A percentile compares a stretch with the other conserved stretches of the same genome.
Evolutionary conservation across 805 yeast genomes (phyloP).

Genomic region (Wickerhamomyces bovis): DNA sequence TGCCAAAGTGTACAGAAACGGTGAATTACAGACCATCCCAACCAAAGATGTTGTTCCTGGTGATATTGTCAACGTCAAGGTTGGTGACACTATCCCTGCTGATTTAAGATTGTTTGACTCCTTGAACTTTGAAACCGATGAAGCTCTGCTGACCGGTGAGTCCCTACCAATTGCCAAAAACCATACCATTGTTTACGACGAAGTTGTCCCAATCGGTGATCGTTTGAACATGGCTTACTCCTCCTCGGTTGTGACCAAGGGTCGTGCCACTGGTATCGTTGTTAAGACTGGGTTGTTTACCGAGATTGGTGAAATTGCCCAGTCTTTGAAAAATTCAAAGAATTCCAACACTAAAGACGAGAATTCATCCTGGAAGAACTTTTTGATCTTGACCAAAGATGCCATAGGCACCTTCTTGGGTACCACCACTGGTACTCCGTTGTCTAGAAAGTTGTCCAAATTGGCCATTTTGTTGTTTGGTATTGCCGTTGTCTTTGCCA

Average conservation of each 20-base stretch:
- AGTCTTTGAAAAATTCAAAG: conserved; percentile 41
- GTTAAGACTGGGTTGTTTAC: conserved; percentile 64
- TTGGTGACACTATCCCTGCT: conserved; percentile 75
- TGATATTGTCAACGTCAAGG: conserved; percentile 54
- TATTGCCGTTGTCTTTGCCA: conserved; percentile 80
- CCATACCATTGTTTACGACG: conserved; percentile 33
- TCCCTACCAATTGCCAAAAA: conserved; percentile 59
- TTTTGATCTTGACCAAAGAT: conserved; percentile 39
- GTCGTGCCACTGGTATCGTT: conserved; percentile 67
- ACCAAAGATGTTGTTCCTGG: conserved; percentile 70
- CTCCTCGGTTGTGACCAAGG: conserved; percentile 66
- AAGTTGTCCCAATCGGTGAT: conserved; percentile 60
- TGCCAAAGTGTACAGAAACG: conserved; percentile 61
- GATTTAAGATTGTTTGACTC: conserved; percentile 54
- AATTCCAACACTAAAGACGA: conserved; percentile 38
- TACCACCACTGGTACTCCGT: conserved; percentile 73
- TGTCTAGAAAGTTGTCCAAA: conserved; percentile 69
- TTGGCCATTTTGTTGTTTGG: conserved; percentile 67
- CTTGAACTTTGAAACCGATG: conserved; percentile 66
- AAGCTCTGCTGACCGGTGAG: conserved; percentile 62
- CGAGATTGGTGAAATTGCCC: conserved; percentile 71
- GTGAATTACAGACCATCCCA: conserved; percentile 48
- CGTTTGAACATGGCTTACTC: conserved; percentile 65
- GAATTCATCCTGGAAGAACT: conserved; percentile 34
- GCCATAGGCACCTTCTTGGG: conserved; percentile 68